These are phyloP conservation scores for Plasmodium vivax DNA, from an alignment of 169 alveolate genomes.

Conservation along the genomic window DNA sequence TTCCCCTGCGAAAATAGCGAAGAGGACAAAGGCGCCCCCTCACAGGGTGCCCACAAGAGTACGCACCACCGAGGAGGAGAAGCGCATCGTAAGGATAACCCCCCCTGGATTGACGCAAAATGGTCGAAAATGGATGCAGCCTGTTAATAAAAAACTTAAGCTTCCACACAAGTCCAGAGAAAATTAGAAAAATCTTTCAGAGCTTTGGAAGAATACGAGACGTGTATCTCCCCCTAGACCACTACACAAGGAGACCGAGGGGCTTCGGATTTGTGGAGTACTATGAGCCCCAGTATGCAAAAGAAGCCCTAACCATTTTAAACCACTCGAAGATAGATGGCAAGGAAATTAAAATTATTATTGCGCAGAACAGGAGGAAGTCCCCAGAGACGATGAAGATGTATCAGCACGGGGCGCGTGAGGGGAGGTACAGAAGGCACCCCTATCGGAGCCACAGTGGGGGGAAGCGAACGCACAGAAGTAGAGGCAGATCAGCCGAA, in stretches of 20 bases:
- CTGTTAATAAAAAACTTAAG: slow-evolving; percentile 86
- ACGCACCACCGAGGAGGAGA: background rate
- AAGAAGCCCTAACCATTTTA: slow-evolving; percentile 89
- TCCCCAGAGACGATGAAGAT: slow-evolving; percentile 91
- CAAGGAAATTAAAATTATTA: slow-evolving; percentile 86
- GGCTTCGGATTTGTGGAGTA: slow-evolving; percentile 94
- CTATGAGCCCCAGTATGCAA: slow-evolving; percentile 88
- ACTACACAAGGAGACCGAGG: slow-evolving; percentile 86
- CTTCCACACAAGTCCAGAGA: slow-evolving; percentile 86
- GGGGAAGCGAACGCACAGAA: background rate
- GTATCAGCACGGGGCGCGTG: slow-evolving; percentile 45
- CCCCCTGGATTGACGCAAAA: background rate
- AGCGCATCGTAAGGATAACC: background rate
- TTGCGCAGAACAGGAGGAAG: slow-evolving; percentile 93
- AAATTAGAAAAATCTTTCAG: slow-evolving; percentile 88
- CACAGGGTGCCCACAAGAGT: background rate
- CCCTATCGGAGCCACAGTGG: background rate
- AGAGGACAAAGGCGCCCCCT: background rate
- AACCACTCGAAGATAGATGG: slow-evolving; percentile 91
- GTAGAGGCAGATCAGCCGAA: background rate
- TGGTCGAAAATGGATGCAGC: slow-evolving; percentile 80
- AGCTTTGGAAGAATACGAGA: slow-evolving; percentile 89
- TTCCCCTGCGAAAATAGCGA: background rate
- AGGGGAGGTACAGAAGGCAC: slow-evolving; percentile 10
- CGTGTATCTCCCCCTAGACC: slow-evolving; percentile 90